Percentiles rank a stretch among this genome's conserved stretches.
These are phyloP conservation scores for Drechslerella dactyloides DNA, from an alignment of 2,329 filamentous ascomycete genomes.

Conservation along the genomic window DNA sequence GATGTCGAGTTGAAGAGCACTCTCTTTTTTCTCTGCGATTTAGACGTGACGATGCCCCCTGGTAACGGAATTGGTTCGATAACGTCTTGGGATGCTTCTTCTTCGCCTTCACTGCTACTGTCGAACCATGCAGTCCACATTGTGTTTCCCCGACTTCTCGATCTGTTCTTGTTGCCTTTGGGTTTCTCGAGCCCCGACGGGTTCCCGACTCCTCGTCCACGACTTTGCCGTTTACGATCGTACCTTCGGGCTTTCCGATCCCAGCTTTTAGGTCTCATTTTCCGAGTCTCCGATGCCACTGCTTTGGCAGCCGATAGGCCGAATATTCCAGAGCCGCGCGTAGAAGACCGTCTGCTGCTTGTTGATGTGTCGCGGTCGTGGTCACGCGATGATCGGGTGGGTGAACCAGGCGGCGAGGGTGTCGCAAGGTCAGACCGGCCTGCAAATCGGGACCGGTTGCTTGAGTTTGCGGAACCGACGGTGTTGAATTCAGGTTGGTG, in stretches of 20 bases:
- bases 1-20: conserved; percentile 49
- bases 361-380: conserved; percentile 37
- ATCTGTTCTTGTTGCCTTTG: conserved; percentile 42
- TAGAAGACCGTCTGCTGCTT: conserved; percentile 42
- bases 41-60: conserved; percentile 42
- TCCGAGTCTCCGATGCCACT: conserved; percentile 10
- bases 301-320: conserved; percentile 38
- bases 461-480: conserved; percentile 37
- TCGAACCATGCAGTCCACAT: conserved; percentile 49
- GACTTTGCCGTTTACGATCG: conserved; percentile 42
- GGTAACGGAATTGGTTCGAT: conserved; percentile 45
- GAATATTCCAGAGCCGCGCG: conserved; percentile 47
- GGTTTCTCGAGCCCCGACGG: conserved; percentile 41
- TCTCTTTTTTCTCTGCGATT: conserved; percentile 45
- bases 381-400: conserved; percentile 34
- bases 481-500: conserved; percentile 30
- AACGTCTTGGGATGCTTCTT: conserved; percentile 33
- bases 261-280: conserved; percentile 44
- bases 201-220: conserved; percentile 28
- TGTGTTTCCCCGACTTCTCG: conserved; percentile 35
- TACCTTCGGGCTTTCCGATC: conserved; percentile 28
- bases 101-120: conserved; percentile 43
- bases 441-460: conserved; percentile 37
- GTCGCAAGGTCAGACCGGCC: conserved; percentile 48
- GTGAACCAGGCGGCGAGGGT: conserved; percentile 41